A percentile compares a stretch with the other conserved stretches of the same genome.
Conservation (phyloP, 176 grass and related monocot genomes). For the Pontederia paniculata region DNA sequence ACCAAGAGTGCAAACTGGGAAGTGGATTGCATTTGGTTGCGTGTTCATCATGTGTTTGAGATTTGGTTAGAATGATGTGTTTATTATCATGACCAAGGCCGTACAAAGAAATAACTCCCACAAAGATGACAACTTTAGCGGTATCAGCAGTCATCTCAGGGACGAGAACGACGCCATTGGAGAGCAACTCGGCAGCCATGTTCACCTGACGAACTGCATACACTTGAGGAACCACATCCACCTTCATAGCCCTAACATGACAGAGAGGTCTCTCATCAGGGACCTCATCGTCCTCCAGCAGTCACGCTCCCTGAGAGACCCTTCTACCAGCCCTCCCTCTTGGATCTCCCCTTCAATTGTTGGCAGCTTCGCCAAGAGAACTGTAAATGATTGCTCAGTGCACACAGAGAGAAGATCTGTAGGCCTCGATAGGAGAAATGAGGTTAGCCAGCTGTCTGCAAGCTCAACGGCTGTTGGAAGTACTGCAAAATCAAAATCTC, state of each 20-base stretch:
- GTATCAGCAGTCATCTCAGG: not conserved
- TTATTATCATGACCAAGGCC: slow-evolving; percentile 11
- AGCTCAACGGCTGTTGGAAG: not conserved
- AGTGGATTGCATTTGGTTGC: not conserved
- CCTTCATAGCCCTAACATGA: slow-evolving; percentile 29
- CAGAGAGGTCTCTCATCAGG: slow-evolving; percentile 52
- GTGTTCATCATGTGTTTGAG: not conserved
- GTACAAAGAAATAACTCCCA: not conserved
- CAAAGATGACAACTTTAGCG: not conserved
- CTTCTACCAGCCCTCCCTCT: slow-evolving; percentile 57
- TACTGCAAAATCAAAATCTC: not conserved
- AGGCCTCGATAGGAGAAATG: not conserved
- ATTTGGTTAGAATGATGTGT: not conserved
- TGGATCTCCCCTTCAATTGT: slow-evolving; percentile 16
- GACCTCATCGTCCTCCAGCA: slow-evolving; percentile 76
- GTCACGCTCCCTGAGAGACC: slow-evolving; percentile 65
- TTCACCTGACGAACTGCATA: slow-evolving; percentile 75
- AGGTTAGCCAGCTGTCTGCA: not conserved
- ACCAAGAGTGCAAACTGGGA: not conserved
- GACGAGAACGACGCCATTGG: slow-evolving; percentile 16
- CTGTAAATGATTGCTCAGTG: slow-evolving; percentile 12
- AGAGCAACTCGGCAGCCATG: slow-evolving; percentile 49
- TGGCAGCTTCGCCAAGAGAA: not conserved
- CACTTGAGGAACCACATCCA: slow-evolving; percentile 69
- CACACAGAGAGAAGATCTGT: slow-evolving; percentile 3